Percentiles rank a stretch among this genome's conserved stretches.
Conservation (phyloP, 257 asterid species). For the Voacanga thouarsii region DNA sequence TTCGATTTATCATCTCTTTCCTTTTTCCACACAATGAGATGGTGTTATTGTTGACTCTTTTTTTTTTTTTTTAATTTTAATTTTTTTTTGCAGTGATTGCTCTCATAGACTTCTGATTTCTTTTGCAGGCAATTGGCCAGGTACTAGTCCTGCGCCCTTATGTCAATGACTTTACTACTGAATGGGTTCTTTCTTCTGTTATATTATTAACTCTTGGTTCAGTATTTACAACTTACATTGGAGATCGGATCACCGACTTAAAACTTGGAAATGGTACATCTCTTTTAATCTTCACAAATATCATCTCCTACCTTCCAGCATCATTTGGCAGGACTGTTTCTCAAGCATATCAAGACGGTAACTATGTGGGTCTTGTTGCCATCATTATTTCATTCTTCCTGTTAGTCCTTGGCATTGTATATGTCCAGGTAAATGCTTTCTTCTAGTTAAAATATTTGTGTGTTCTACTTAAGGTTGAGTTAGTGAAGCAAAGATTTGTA, state of each 20-base stretch:
- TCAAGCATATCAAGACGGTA: constrained; percentile 81
- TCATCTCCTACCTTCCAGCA: constrained; percentile 93
- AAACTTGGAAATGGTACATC: constrained; percentile 98
- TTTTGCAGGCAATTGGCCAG: constrained; percentile 93
- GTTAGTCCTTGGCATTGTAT: constrained; percentile 90
- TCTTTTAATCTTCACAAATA: constrained; percentile 90
- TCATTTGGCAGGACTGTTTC: constrained; percentile 94
- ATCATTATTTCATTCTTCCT: constrained; percentile 66
- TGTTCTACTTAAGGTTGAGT: constrained; percentile 5
- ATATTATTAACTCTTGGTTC: constrained; percentile 79
- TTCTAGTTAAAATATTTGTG: constrained; percentile 8
- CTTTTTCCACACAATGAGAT: background rate
- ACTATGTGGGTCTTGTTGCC: constrained; percentile 77
- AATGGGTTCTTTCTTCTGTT: constrained; percentile 85
- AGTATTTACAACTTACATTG: constrained; percentile 75
- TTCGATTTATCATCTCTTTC: background rate
- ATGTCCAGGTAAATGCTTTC: constrained; percentile 68
- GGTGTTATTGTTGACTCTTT: background rate
- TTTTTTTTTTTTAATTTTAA: background rate
- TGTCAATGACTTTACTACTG: constrained; percentile 79
- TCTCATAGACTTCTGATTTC: constrained; percentile 6
- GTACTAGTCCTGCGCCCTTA: constrained; percentile 88
- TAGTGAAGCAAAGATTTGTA: constrained; percentile 18
- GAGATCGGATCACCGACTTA: constrained; percentile 82
- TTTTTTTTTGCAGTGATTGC: background rate